Evolutionary conservation across 306 rosid genomes (phyloP).

Genomic region (Rosa chinensis): DNA sequence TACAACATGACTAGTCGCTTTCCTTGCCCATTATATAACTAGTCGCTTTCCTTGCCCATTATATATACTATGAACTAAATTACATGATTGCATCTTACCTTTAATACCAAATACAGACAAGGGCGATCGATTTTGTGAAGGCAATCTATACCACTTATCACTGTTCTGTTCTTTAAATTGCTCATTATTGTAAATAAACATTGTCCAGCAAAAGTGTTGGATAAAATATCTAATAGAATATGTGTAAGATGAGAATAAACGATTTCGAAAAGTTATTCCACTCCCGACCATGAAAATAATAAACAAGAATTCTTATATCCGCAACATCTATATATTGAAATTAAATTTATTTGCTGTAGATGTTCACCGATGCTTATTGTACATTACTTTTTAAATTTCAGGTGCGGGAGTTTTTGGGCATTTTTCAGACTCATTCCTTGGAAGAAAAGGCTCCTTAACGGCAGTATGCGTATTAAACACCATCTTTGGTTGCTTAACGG

Average conservation of each 20-base stretch:
- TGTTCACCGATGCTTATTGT: neutral
- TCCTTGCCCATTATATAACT: neutral
- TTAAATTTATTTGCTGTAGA: no score
- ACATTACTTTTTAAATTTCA: constrained; percentile 20
- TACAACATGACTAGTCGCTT: neutral
- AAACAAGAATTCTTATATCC: no score
- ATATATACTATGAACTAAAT: neutral
- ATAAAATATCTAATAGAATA: neutral
- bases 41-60: neutral
- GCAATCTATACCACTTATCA: neutral
- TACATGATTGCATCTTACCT: neutral
- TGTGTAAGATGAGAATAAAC: neutral
- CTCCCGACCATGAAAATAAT: no score
- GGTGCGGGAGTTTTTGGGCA: constrained; percentile 96
- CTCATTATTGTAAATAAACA: neutral
- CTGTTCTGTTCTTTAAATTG: neutral
- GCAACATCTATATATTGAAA: no score
- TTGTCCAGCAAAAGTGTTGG: neutral
- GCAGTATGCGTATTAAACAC: constrained; percentile 69
- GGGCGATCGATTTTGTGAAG: neutral
- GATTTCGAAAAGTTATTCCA: no score
- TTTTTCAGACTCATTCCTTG: constrained; percentile 73
- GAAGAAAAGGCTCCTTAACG: constrained; percentile 79
- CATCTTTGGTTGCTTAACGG: constrained; percentile 74
- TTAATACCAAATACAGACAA: neutral